Percentiles rank a stretch among this genome's conserved stretches.
Evolutionary conservation across 1,284 basidiomycete species (phyloP).

Genomic region (Ceratobasidium sp.): DNA sequence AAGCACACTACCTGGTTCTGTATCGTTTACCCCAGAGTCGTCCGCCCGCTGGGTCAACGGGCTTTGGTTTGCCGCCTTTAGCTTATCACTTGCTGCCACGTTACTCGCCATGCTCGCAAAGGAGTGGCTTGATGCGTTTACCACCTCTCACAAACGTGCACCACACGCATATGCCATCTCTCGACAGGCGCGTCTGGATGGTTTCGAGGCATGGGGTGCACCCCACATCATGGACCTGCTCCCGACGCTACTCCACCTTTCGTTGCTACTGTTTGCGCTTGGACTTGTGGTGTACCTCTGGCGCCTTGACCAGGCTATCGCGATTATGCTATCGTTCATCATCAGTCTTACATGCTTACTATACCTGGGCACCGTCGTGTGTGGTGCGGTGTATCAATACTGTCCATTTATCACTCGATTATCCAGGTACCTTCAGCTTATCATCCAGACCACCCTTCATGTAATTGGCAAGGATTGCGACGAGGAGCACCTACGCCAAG

Average conservation of each 20-base stretch:
- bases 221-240: conserved; percentile 18
- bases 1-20: background rate
- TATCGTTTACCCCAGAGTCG: background rate
- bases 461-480: no score
- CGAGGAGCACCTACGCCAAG: no score
- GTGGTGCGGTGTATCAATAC: background rate
- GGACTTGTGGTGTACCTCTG: conserved; percentile 25
- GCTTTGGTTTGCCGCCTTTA: conserved; percentile 17
- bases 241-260: conserved; percentile 29
- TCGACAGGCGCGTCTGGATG: conserved; percentile 6
- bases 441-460: no score
- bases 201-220: conserved; percentile 22
- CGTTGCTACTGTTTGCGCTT: conserved; percentile 31
- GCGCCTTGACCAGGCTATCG: background rate
- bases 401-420: conserved; percentile 14
- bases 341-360: background rate
- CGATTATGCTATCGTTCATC: background rate
- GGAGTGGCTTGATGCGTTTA: conserved; percentile 20
- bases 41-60: conserved; percentile 16
- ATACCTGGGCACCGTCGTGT: background rate
- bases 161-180: background rate
- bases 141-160: background rate
- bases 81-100: conserved; percentile 3
- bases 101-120: conserved; percentile 17
- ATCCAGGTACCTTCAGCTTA: background rate